These are phyloP conservation scores for Chlamydomonas incerta DNA, from an alignment of 139 green algal genomes.

Conservation along the genomic window DNA sequence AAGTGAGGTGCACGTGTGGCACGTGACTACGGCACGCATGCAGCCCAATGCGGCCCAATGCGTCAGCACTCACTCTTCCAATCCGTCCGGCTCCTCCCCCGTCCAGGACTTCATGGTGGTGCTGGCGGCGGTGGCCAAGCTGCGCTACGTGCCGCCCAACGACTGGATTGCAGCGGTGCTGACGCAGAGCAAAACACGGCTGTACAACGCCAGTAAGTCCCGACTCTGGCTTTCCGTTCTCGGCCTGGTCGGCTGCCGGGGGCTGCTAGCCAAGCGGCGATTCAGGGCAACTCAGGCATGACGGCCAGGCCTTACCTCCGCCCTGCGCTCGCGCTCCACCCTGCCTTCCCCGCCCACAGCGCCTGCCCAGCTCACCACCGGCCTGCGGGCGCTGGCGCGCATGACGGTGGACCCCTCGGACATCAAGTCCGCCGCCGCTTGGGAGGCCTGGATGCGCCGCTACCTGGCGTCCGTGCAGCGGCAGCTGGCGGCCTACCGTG, in stretches of 20 bases:
- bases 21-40: too few species aligned
- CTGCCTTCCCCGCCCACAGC: neutral
- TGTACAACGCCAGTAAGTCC: constrained; percentile 35
- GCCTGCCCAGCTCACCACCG: constrained; percentile 8
- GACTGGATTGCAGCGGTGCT: constrained; percentile 49
- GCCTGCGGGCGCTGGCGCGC: constrained; percentile 16
- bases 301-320: too few species aligned
- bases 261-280: too few species aligned
- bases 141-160: constrained; percentile 32
- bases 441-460: constrained; percentile 36
- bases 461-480: constrained; percentile 16
- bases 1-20: too few species aligned
- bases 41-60: too few species aligned
- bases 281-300: too few species aligned
- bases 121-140: constrained; percentile 36
- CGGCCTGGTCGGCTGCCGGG: too few species aligned
- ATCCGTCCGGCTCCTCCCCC: neutral
- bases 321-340: neutral
- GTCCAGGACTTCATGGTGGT: constrained; percentile 44
- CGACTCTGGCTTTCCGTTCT: too few species aligned
- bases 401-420: constrained; percentile 28
- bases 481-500: constrained; percentile 36
- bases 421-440: constrained; percentile 40
- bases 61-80: too few species aligned
- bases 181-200: constrained; percentile 20